These are phyloP conservation scores for Atkinsonella texensis DNA, from an alignment of 2,329 filamentous ascomycete genomes.

Conservation along the genomic window DNA sequence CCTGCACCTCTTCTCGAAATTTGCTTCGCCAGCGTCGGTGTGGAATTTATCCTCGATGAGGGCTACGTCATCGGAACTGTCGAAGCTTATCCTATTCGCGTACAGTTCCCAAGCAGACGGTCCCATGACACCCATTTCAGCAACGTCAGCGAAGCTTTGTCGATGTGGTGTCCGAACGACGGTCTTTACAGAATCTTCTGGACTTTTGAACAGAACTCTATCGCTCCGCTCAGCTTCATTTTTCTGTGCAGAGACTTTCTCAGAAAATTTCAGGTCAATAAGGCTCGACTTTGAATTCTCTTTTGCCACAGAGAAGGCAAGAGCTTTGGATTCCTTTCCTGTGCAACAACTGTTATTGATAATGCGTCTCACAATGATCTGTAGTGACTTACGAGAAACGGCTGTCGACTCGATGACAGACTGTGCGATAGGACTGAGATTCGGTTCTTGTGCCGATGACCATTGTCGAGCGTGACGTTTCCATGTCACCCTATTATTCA, in stretches of 20 bases:
- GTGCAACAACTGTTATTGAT: not conserved
- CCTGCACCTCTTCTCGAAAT: not conserved
- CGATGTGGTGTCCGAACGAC: constrained; percentile 23
- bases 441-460: constrained; percentile 38
- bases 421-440: constrained; percentile 36
- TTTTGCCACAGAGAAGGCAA: not conserved
- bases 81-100: constrained; percentile 20
- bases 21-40: not conserved
- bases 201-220: not conserved
- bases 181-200: constrained; percentile 23
- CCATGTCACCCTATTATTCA: constrained; percentile 29
- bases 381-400: constrained; percentile 13
- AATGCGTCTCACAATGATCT: not conserved
- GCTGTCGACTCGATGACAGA: constrained; percentile 20
- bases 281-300: not conserved
- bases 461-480: constrained; percentile 33
- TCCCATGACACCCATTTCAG: constrained; percentile 8
- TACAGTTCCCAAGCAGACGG: constrained; percentile 19
- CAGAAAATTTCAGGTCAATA: not conserved
- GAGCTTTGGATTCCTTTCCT: constrained; percentile 2
- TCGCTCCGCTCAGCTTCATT: not conserved
- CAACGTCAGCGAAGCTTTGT: constrained; percentile 13
- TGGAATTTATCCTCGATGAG: not conserved
- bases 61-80: constrained; percentile 6
- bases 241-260: not conserved